phyloP scores from a whole-genome alignment of 192 early-diverging fungal species.

The Linnemannia hyalina region DNA sequence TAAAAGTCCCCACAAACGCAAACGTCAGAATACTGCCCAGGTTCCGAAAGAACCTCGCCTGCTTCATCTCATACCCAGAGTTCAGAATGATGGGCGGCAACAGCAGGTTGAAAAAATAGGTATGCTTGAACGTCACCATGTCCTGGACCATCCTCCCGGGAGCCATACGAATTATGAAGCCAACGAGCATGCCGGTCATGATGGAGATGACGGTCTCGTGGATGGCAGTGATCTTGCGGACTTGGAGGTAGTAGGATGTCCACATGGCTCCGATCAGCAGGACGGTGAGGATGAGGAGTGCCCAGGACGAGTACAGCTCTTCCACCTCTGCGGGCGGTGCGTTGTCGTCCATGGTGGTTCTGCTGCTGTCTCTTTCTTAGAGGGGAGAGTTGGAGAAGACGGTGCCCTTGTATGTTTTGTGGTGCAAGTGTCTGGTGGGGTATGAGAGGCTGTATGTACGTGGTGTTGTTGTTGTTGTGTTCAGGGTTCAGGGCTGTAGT shows the following conservation, averaged over 20 bases:
- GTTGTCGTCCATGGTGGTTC: not conserved
- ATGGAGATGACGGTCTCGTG: constrained; percentile 98
- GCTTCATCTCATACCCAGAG: constrained; percentile 95
- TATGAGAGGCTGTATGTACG: not conserved
- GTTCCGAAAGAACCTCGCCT: constrained; percentile 89
- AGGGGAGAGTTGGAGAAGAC: not conserved
- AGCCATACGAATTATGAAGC: constrained; percentile 70
- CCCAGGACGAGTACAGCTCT: constrained; percentile 83
- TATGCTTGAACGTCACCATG: constrained; percentile 92
- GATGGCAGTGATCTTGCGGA: constrained; percentile 86
- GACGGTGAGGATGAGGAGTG: constrained; percentile 87
- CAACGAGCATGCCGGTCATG: constrained; percentile 84
- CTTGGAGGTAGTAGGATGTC: constrained; percentile 91
- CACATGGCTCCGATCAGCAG: constrained; percentile 88
- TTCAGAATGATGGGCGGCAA: constrained; percentile 98
- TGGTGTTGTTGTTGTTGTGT: not conserved
- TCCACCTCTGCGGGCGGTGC: constrained; percentile 64
- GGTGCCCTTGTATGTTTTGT: not conserved
- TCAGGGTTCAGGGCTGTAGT: not conserved
- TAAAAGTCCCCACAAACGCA: constrained; percentile 93
- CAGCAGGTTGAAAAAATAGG: constrained; percentile 95
- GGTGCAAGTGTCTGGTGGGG: not conserved
- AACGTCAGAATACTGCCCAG: constrained; percentile 92
- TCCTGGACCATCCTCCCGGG: constrained; percentile 74
- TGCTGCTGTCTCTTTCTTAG: not conserved